phyloP scores from a whole-genome alignment of 1,284 basidiomycete genomes.

The Agaricales sp. region DNA sequence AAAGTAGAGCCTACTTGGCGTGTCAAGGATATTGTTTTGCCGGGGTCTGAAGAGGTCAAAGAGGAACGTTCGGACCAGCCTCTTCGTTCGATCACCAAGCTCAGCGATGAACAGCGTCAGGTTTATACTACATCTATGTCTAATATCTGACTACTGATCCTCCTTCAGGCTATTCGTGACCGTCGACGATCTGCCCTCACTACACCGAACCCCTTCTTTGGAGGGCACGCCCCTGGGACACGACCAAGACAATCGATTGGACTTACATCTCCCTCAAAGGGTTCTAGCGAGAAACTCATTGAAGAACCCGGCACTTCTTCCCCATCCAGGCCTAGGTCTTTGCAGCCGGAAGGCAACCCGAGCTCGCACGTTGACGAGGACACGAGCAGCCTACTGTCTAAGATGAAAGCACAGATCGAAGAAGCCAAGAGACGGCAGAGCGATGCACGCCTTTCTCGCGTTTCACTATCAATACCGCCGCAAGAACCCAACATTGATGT shows the following conservation, averaged over 20 bases:
- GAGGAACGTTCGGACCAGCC: neutral
- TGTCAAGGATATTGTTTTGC: constrained; percentile 41
- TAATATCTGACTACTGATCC: constrained; percentile 1
- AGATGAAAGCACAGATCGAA: constrained; percentile 1
- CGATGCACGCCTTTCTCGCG: neutral
- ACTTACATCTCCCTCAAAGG: neutral
- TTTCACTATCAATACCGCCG: too few relatives aligned
- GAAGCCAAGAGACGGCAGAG: constrained; percentile 1
- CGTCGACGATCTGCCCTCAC: constrained; percentile 44
- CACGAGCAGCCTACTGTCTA: neutral
- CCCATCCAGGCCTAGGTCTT: neutral
- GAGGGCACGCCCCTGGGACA: constrained; percentile 35
- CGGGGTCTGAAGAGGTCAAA: constrained; percentile 11
- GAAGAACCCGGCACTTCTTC: neutral
- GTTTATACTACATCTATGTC: constrained; percentile 16
- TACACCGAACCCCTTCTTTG: constrained; percentile 40
- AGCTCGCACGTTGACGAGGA: neutral
- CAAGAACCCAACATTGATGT: neutral
- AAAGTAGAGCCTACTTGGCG: constrained; percentile 41
- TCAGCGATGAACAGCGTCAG: constrained; percentile 42
- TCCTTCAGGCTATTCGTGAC: constrained; percentile 43
- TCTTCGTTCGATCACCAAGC: constrained; percentile 14
- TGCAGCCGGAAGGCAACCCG: neutral
- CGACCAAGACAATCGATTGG: neutral
- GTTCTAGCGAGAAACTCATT: neutral